Evolutionary conservation across 2,329 filamentous ascomycete genomes (phyloP).

Genomic region (Exutisphaerella laricina): DNA sequence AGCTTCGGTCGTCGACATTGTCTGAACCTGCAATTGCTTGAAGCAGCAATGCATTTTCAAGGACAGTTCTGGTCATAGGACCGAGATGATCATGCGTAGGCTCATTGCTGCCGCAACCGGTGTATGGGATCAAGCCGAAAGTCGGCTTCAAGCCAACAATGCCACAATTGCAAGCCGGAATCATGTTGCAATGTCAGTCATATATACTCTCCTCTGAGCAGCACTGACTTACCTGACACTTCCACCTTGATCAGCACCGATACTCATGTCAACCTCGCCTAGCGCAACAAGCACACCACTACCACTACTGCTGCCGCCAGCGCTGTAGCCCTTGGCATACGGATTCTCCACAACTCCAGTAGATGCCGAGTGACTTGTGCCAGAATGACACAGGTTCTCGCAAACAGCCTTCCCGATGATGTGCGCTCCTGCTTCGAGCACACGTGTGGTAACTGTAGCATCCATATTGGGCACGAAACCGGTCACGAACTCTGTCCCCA

Average conservation of each 20-base stretch:
- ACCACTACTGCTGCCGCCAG: constrained; percentile 46
- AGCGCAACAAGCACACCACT: constrained; percentile 40
- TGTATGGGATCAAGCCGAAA: constrained; percentile 48
- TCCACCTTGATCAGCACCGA: constrained; percentile 39
- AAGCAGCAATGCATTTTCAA: constrained; percentile 43
- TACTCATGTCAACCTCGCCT: constrained; percentile 35
- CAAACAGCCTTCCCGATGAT: constrained; percentile 45
- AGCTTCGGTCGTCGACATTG: constrained; percentile 39
- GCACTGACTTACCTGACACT: constrained; percentile 31
- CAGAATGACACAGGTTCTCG: constrained; percentile 40
- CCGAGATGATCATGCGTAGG: constrained; percentile 43
- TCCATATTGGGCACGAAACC: constrained; percentile 38
- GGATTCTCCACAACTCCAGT: constrained; percentile 40
- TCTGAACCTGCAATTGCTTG: constrained; percentile 46
- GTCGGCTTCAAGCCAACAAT: constrained; percentile 43
- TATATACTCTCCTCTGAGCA: no score
- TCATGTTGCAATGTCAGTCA: constrained; percentile 3
- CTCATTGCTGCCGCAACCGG: constrained; percentile 41
- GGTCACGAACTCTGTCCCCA: constrained; percentile 41
- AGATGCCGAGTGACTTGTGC: constrained; percentile 18
- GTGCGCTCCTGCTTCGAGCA: constrained; percentile 40
- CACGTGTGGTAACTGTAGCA: constrained; percentile 42
- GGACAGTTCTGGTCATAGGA: constrained; percentile 42
- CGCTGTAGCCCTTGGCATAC: constrained; percentile 41
- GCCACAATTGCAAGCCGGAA: constrained; percentile 36